These are phyloP conservation scores for Exophiala viscosa DNA, from an alignment of 2,329 filamentous ascomycete genomes.

Conservation along the genomic window DNA sequence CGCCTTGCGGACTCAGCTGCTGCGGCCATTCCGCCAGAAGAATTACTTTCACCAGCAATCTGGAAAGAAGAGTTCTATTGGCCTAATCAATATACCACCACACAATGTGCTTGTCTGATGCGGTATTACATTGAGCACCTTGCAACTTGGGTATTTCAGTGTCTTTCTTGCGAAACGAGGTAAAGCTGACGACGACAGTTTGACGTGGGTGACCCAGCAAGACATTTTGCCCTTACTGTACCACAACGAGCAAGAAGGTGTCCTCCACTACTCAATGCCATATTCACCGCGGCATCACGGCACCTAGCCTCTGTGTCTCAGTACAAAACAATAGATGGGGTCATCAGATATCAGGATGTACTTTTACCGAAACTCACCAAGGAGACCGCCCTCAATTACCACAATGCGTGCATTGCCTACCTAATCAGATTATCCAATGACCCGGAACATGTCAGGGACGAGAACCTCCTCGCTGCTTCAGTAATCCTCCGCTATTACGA, in stretches of 20 bases:
- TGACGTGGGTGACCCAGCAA: slow-evolving; percentile 27
- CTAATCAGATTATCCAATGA: slow-evolving; percentile 33
- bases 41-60: slow-evolving; percentile 22
- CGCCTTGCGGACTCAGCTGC: slow-evolving; percentile 25
- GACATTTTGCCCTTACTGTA: slow-evolving; percentile 25
- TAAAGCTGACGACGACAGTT: slow-evolving; percentile 21
- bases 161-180: background rate
- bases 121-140: slow-evolving; percentile 29
- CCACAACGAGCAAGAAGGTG: slow-evolving; percentile 26
- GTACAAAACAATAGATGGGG: slow-evolving; percentile 17
- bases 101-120: slow-evolving; percentile 28
- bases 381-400: slow-evolving; percentile 30
- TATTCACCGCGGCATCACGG: slow-evolving; percentile 26
- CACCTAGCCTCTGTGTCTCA: slow-evolving; percentile 21
- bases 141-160: slow-evolving; percentile 24
- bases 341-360: slow-evolving; percentile 21
- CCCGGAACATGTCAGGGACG: slow-evolving; percentile 43
- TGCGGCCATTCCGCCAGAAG: slow-evolving; percentile 23
- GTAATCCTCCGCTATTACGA: slow-evolving; percentile 57
- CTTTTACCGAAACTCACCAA: slow-evolving; percentile 24
- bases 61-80: slow-evolving; percentile 29
- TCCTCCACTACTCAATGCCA: slow-evolving; percentile 28
- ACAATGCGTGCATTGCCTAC: slow-evolving; percentile 31
- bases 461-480: slow-evolving; percentile 53
- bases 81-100: slow-evolving; percentile 28